Evolutionary conservation across 1,284 basidiomycete genomes (phyloP), one percentile per base, ranked within the genome.

Genomic region (Vanrija humicola): DNA sequence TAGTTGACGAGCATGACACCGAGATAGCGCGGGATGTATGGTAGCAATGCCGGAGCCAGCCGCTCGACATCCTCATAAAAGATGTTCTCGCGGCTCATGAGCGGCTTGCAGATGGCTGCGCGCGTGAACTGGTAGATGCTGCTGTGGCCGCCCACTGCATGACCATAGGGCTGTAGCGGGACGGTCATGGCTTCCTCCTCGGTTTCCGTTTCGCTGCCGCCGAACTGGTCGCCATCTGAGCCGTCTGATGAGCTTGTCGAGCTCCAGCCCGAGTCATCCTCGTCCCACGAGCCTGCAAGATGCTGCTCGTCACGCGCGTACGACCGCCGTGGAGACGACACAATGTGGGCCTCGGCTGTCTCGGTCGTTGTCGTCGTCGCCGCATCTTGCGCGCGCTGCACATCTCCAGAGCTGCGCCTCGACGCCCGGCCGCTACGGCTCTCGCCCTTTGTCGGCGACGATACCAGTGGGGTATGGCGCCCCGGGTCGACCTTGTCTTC

Each of bases 1-100:
- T 98, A 98, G 56, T 89, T 96, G 63, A 98, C 96, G 46, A 98
- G 85, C 88, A 98, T 94, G 49, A 98, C 96, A 18, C 95, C 95
- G 16, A 98, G 82, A 76, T 98, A 98, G 50, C 94, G 87, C 10
- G 95, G 95, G 53, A 98, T 95, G 71, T 93, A 98, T 3, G 85
- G 86, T 9, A 98, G 81, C 21, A 98, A 80, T 3, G 88, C 89
- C 0, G 95, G 95, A 0, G 91, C 90, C 65, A 94, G 89, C 21
- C 86, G 82, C 75, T 98, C 95, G 18, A 98, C 90, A 1, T 93
- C 86, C 75, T 99, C 95, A 74, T 99, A 99, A 72, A 99, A 98
- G 48, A 97, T 81, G 72, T 99, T 98, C 78, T 99, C 95, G 48
- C 93, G 84, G 19, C 90, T 93, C 15, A 97, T 92, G 9, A 98